These are phyloP conservation scores for Coccomyxa subellipsoidea DNA, from an alignment of 163 green algal genomes.

Conservation along the genomic window DNA sequence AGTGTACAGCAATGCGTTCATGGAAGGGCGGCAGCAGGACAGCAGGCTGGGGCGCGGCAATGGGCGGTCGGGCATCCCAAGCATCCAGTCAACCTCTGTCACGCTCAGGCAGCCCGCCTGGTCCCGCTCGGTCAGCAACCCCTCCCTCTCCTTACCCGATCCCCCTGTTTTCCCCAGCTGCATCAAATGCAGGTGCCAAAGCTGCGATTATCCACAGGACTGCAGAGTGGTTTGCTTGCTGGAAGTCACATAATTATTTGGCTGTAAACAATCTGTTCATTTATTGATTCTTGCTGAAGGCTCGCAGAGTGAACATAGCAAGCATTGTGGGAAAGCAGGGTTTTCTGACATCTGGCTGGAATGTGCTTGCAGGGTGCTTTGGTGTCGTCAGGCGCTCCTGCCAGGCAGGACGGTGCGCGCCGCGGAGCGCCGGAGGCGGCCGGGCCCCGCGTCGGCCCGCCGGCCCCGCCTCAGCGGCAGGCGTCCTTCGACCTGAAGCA, in stretches of 20 bases:
- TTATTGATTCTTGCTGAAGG: no score
- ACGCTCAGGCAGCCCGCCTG: not conserved
- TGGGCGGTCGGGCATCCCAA: not conserved
- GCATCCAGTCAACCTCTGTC: not conserved
- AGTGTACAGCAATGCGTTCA: conserved; percentile 10
- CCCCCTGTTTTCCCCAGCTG: no score
- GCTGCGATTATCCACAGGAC: no score
- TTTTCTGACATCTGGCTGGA: no score
- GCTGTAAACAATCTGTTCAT: no score
- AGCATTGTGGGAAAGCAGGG: no score
- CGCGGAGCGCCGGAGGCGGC: not conserved
- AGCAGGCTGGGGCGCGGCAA: not conserved
- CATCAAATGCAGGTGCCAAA: no score
- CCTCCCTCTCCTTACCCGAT: no score
- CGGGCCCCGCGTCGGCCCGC: no score
- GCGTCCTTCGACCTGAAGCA: not conserved
- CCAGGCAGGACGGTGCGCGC: not conserved
- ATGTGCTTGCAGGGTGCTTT: not conserved
- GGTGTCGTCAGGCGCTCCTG: not conserved
- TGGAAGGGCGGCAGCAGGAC: conserved; percentile 1
- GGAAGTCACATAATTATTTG: no score
- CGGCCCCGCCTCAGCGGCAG: not conserved
- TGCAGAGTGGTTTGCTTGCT: no score
- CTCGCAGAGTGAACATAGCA: no score
- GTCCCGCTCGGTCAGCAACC: not conserved